Evolutionary conservation across 768 basidiomycete genomes (phyloP), one percentile per base, ranked within the genome.

Genomic region (Kondoa subrosea): DNA sequence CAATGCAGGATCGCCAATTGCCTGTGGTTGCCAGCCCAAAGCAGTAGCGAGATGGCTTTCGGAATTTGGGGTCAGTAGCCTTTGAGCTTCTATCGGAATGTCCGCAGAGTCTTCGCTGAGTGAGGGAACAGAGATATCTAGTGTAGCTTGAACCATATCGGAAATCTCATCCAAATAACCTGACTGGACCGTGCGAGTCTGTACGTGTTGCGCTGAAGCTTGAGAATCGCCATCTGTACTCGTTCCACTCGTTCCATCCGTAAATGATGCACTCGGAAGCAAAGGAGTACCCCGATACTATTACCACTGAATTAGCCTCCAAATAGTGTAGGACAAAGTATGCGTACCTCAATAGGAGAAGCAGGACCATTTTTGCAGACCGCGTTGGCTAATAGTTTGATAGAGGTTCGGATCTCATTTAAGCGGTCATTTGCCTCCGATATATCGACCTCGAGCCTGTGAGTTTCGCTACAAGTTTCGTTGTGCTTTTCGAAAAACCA

Each of bases 401-500:
- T 80, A 56, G 96, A 81, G 34, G 90, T 88, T 68, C 85, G 84
- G 65, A 97, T 81, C 75, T 97, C 95, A 17, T 81, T 78, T 67
- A 97, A 86, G 27, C 86, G 86, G 76, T 99, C 95, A 78, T 97
- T 95, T 80, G 87, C 89, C 74, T 91, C 89, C 50, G 82, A 79
- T 71, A 97, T 91, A 77, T 95, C 92, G 21, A 91, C 91, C 78
- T 99, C 95, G 70, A 99, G 81, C 58, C 89, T 85, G 78, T 99
- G 95, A 1, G 88, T 86, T 78, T 96, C 93, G 72, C 85, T 89
- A 73, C 95, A 99, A 14, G 92, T 97, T 78, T 99, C 95, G 82
- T 91, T 97, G 80, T 99, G 95, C 80, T 96, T 97, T 80, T 97
- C 95, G 76, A 99, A 99, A 80, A 91, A 99, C 95, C 95, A 99